A percentile compares a stretch with the other conserved stretches of the same genome.
These are phyloP conservation scores for Allium fistulosum DNA, from an alignment of 106 monocot genomes.

Conservation along the genomic window DNA sequence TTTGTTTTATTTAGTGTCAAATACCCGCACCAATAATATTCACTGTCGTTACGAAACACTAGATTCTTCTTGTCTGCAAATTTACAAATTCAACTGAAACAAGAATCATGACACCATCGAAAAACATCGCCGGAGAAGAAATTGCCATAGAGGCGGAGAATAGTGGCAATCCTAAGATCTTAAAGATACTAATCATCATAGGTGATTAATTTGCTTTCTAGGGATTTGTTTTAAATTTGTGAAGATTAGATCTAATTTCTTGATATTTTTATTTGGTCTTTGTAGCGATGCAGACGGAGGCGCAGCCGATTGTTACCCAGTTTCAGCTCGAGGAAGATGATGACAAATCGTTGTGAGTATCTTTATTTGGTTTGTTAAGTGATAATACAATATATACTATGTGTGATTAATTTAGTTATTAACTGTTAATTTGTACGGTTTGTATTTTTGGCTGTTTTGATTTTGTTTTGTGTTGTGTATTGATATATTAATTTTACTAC, in stretches of 20 bases:
- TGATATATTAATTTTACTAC: too few species aligned
- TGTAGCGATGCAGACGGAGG: conserved; percentile 95
- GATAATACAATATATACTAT: too few species aligned
- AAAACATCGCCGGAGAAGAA: not conserved
- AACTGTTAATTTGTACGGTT: too few species aligned
- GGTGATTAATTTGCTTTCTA: conserved; percentile 17
- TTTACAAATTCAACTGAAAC: too few species aligned
- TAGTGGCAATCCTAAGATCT: conserved; percentile 25
- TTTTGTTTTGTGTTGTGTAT: too few species aligned
- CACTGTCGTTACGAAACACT: too few species aligned
- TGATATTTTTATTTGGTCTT: not conserved
- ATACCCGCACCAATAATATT: too few species aligned
- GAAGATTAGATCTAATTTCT: not conserved
- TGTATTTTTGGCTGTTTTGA: too few species aligned
- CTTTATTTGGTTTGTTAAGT: not conserved
- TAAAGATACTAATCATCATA: conserved; percentile 72
- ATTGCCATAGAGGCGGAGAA: not conserved
- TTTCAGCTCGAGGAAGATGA: conserved; percentile 66
- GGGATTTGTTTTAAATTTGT: not conserved
- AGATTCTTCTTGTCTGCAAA: too few species aligned
- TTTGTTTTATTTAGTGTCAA: too few species aligned
- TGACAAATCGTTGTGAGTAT: conserved; percentile 47
- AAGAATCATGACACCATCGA: not conserved
- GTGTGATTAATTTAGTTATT: too few species aligned
- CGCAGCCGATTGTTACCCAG: conserved; percentile 64